Percentiles rank a stretch among this genome's conserved stretches.
Conservation (phyloP, 371 early-diverging fungal species). For the Apophysomyces sp. region DNA sequence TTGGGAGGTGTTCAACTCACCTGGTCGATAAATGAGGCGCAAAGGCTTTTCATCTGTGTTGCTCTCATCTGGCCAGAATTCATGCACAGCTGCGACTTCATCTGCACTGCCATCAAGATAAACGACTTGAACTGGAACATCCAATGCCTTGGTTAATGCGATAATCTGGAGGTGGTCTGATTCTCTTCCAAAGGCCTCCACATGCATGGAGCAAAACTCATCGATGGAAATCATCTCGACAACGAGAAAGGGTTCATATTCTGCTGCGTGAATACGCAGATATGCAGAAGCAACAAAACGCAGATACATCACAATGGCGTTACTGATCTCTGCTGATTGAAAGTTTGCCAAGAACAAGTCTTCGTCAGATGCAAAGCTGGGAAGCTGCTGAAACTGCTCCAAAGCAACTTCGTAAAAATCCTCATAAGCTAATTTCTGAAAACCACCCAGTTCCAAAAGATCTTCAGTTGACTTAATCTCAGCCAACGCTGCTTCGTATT, state of each 20-base stretch:
- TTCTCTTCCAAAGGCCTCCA: constrained; percentile 74
- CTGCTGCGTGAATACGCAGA: constrained; percentile 60
- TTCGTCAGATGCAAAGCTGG: constrained; percentile 24
- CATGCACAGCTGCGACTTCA: constrained; percentile 51
- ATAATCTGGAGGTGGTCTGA: constrained; percentile 72
- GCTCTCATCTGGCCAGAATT: constrained; percentile 47
- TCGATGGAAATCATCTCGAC: constrained; percentile 63
- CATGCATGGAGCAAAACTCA: constrained; percentile 61
- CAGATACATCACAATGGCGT: constrained; percentile 68
- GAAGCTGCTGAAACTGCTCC: constrained; percentile 41
- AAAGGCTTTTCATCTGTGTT: constrained; percentile 23
- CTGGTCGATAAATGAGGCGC: constrained; percentile 45
- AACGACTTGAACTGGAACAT: constrained; percentile 59
- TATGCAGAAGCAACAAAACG: constrained; percentile 69
- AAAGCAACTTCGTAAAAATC: constrained; percentile 62
- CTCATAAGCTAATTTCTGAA: constrained; percentile 62
- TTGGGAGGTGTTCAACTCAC: constrained; percentile 11
- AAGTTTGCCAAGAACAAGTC: constrained; percentile 54
- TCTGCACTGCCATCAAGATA: constrained; percentile 62
- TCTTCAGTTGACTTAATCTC: constrained; percentile 45
- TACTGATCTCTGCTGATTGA: constrained; percentile 63
- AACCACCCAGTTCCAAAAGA: constrained; percentile 52
- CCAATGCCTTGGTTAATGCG: constrained; percentile 59
- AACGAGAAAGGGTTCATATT: constrained; percentile 66
- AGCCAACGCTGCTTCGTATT: constrained; percentile 30